Percentiles rank a stretch among this genome's conserved stretches.
Evolutionary conservation across 1,284 basidiomycete genomes (phyloP).

Genomic region (Polyporus tsugae): DNA sequence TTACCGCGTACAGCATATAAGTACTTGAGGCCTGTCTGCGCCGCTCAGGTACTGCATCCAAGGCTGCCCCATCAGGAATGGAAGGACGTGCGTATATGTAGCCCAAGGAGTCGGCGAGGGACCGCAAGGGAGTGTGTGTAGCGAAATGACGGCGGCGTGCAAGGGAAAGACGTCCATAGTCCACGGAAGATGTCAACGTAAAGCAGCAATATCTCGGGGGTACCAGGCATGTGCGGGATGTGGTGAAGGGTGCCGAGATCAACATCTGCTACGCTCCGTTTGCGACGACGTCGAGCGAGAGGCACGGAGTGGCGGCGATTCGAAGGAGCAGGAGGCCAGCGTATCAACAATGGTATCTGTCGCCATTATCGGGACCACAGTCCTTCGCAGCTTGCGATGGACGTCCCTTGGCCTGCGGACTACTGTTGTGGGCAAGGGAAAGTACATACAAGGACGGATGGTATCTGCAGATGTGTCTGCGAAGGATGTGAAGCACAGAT

Average conservation of each 20-base stretch:
- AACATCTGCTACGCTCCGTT: neutral
- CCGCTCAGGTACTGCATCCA: neutral
- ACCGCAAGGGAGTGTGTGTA: neutral
- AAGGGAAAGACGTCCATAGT: neutral
- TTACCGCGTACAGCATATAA: neutral
- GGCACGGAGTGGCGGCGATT: neutral
- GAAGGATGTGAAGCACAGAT: slow-evolving; percentile 2
- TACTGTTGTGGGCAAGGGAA: neutral
- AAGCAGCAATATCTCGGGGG: neutral
- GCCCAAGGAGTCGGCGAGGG: neutral
- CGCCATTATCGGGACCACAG: neutral
- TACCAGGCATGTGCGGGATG: neutral
- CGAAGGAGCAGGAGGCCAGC: no score
- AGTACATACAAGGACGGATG: neutral
- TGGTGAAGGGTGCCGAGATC: neutral
- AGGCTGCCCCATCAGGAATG: neutral
- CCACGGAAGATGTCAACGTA: neutral
- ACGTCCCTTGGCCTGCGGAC: neutral
- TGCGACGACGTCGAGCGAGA: neutral
- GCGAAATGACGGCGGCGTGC: neutral
- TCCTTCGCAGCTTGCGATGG: neutral
- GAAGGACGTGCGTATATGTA: neutral
- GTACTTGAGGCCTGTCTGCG: neutral
- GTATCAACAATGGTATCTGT: neutral
- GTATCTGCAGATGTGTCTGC: neutral